Conservation (phyloP, 2,329 filamentous ascomycete genomes). For the Microsporum ferrugineum region DNA sequence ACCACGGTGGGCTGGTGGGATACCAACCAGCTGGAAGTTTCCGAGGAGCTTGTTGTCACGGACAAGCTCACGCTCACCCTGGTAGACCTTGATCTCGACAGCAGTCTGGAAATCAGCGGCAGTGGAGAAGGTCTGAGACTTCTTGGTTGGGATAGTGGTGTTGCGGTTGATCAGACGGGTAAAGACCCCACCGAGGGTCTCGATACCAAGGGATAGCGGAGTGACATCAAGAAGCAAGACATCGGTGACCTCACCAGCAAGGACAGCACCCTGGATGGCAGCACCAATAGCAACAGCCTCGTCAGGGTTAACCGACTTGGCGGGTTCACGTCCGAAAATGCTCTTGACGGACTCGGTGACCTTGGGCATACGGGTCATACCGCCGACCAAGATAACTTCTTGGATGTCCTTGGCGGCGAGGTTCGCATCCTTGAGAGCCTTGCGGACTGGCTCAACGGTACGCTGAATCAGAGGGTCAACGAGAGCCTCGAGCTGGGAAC, state of each 20-base stretch:
- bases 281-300: constrained; percentile 97
- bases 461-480: constrained; percentile 78
- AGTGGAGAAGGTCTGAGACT: constrained; percentile 96
- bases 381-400: constrained; percentile 94
- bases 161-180: constrained; percentile 97
- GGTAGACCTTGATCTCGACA: constrained; percentile 99
- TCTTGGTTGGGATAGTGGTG: constrained; percentile 98
- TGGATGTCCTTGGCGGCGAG: constrained; percentile 88
- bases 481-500: constrained; percentile 84
- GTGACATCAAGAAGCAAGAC: constrained; percentile 92
- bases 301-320: constrained; percentile 97
- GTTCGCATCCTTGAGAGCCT: constrained; percentile 91
- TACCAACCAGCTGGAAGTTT: constrained; percentile 98
- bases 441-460: constrained; percentile 86
- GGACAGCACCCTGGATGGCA: constrained; percentile 91
- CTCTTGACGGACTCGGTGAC: constrained; percentile 89
- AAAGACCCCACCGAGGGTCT: constrained; percentile 96
- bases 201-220: constrained; percentile 91
- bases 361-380: constrained; percentile 99
- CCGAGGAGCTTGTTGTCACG: constrained; percentile 97
- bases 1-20: constrained; percentile 89
- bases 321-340: constrained; percentile 91
- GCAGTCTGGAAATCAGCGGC: constrained; percentile 97
- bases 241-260: constrained; percentile 93
- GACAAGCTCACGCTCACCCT: constrained; percentile 98